These are phyloP conservation scores for Prunus fruticosa DNA, from an alignment of 306 rosid genomes.

Conservation along the genomic window DNA sequence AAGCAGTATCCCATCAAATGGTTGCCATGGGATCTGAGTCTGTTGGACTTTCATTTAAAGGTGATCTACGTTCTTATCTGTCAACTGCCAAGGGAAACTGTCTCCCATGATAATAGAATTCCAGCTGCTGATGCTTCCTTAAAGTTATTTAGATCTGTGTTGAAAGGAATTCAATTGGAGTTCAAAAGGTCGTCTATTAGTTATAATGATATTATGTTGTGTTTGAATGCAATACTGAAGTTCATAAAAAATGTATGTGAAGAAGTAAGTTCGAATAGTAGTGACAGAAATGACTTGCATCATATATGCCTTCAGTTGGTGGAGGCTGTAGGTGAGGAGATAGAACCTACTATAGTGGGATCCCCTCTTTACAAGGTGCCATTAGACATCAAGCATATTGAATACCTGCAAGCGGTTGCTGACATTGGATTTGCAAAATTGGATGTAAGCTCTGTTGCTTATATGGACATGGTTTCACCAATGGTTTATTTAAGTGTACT, in stretches of 20 bases:
- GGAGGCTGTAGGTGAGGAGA: conserved; percentile 54
- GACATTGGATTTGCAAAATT: conserved; percentile 31
- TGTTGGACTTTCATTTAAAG: conserved; percentile 60
- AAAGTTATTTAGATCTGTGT: conserved; percentile 54
- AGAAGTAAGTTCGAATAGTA: conserved; percentile 36
- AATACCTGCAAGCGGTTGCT: conserved; percentile 34
- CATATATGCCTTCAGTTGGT: conserved; percentile 41
- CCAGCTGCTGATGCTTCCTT: conserved; percentile 47
- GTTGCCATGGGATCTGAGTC: conserved; percentile 73
- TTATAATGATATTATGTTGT: conserved; percentile 53
- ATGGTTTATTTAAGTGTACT: conserved; percentile 56
- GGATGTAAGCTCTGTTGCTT: conserved; percentile 31
- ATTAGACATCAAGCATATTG: conserved; percentile 54
- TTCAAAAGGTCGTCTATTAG: conserved; percentile 46
- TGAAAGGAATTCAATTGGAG: conserved; percentile 66
- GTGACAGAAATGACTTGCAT: conserved; percentile 40
- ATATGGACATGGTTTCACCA: conserved; percentile 87
- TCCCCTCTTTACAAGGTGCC: conserved; percentile 75
- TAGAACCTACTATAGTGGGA: conserved; percentile 62
- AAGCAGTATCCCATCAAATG: conserved; percentile 58
- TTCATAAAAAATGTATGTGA: conserved; percentile 52
- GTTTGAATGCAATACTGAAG: conserved; percentile 47
- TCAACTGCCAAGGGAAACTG: conserved; percentile 48
- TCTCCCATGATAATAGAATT: conserved; percentile 44
- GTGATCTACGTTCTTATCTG: conserved; percentile 43